phyloP scores from a whole-genome alignment of 345 rosid genomes.

The Isatis tinctoria region DNA sequence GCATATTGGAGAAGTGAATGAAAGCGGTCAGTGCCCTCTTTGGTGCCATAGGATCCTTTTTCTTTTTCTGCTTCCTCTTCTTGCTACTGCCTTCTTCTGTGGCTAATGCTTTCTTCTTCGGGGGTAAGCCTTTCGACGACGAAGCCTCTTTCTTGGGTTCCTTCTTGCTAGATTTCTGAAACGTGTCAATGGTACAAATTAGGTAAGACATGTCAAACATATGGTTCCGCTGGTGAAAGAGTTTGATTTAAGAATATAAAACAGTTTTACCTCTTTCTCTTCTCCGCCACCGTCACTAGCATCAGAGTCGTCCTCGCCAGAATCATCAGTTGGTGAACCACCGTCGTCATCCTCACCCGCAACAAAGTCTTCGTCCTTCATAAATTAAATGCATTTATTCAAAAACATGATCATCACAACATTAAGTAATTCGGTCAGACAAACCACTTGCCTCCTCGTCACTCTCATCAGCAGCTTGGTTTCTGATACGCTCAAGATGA shows the following conservation, averaged over 20 bases:
- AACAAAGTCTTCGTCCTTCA: constrained; percentile 95
- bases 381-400: not conserved
- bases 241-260: not conserved
- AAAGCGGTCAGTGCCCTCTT: constrained; percentile 74
- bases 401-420: constrained; percentile 1
- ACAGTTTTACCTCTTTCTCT: constrained; percentile 68
- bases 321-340: constrained; percentile 97
- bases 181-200: not conserved
- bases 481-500: constrained; percentile 85
- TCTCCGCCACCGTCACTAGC: constrained; percentile 61
- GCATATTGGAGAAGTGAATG: constrained; percentile 69
- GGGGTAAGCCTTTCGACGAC: constrained; percentile 48
- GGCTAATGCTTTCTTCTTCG: constrained; percentile 65
- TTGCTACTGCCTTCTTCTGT: constrained; percentile 66
- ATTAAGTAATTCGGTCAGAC: not conserved
- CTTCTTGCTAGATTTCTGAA: constrained; percentile 71
- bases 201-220: not conserved
- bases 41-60: constrained; percentile 98
- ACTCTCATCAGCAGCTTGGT: constrained; percentile 89
- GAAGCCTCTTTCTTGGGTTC: constrained; percentile 63
- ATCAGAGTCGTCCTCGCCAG: constrained; percentile 74
- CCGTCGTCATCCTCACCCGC: constrained; percentile 64
- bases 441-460: constrained; percentile 70
- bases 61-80: constrained; percentile 77
- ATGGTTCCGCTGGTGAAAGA: not conserved